phyloP scores from a whole-genome alignment of 2,329 filamentous ascomycete genomes.

The Leptodontidium sp. region DNA sequence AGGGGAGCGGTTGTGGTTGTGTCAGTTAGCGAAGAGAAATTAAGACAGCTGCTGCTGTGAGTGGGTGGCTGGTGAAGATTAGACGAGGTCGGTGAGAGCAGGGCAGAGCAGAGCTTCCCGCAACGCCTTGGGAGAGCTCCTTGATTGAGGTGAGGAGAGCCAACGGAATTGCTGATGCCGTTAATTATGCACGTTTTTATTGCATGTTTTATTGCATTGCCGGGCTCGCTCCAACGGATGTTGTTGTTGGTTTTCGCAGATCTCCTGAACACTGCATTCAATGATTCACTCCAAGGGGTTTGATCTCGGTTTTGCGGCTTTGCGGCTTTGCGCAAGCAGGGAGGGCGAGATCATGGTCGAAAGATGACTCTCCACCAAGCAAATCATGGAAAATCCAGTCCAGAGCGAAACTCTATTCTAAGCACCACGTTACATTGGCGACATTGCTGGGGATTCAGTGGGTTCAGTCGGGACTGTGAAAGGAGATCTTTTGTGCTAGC shows the following conservation, averaged over 20 bases:
- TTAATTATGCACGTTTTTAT: neutral
- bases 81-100: conserved; percentile 11
- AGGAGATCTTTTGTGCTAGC: neutral
- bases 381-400: conserved; percentile 1
- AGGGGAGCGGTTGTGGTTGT: conserved; percentile 21
- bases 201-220: too few species aligned
- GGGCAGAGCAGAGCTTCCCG: neutral
- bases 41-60: neutral
- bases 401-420: neutral
- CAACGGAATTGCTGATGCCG: too few species aligned
- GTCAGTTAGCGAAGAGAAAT: conserved; percentile 27
- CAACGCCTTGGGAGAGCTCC: too few species aligned
- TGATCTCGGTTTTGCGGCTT: neutral
- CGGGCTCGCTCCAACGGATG: too few species aligned
- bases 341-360: neutral
- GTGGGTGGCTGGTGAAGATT: conserved; percentile 13
- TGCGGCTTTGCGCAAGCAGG: neutral
- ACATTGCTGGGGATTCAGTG: neutral
- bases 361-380: neutral
- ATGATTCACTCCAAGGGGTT: too few species aligned
- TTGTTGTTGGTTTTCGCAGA: neutral
- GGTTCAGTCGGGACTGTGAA: too few species aligned
- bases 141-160: too few species aligned
- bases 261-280: neutral
- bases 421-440: neutral